Evolutionary conservation across 257 asterid species (phyloP).

Genomic region (Vinca minor): DNA sequence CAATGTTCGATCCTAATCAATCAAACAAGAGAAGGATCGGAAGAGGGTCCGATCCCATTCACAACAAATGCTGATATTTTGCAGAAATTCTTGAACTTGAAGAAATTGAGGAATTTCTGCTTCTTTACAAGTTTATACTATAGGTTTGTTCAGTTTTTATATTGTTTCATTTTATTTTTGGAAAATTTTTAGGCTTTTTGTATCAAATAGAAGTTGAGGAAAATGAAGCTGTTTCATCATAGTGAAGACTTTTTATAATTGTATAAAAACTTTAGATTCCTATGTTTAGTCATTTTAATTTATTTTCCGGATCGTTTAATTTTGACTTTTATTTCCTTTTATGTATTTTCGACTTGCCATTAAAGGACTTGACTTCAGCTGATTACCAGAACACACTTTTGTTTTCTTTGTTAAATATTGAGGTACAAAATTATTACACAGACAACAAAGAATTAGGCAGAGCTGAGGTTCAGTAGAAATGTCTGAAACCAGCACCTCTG

Average conservation of each 20-base stretch:
- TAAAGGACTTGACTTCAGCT: too few relatives aligned
- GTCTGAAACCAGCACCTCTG: constrained; percentile 5
- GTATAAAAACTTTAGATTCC: constrained; percentile 16
- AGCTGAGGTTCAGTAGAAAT: constrained; percentile 1
- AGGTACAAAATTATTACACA: neutral
- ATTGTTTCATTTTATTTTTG: constrained; percentile 3
- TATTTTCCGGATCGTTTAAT: too few relatives aligned
- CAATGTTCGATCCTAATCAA: constrained; percentile 50
- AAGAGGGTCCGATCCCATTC: constrained; percentile 80
- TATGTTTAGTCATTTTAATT: too few relatives aligned
- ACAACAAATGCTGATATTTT: constrained; percentile 54
- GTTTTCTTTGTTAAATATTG: neutral
- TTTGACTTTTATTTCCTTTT: too few relatives aligned
- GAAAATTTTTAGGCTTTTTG: constrained; percentile 13
- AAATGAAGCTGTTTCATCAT: constrained; percentile 8
- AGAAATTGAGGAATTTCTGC: too few relatives aligned
- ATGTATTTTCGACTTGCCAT: too few relatives aligned
- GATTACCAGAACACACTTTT: too few relatives aligned
- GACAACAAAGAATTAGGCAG: constrained; percentile 2
- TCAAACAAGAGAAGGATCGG: constrained; percentile 58
- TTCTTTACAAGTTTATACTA: constrained; percentile 3
- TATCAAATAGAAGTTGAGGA: constrained; percentile 13
- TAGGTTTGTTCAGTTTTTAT: constrained; percentile 12
- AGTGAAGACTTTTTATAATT: too few relatives aligned
- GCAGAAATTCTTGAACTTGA: neutral